Evolutionary conservation across 768 basidiomycete genomes (phyloP).

Genomic region (Lyophyllum semitale): DNA sequence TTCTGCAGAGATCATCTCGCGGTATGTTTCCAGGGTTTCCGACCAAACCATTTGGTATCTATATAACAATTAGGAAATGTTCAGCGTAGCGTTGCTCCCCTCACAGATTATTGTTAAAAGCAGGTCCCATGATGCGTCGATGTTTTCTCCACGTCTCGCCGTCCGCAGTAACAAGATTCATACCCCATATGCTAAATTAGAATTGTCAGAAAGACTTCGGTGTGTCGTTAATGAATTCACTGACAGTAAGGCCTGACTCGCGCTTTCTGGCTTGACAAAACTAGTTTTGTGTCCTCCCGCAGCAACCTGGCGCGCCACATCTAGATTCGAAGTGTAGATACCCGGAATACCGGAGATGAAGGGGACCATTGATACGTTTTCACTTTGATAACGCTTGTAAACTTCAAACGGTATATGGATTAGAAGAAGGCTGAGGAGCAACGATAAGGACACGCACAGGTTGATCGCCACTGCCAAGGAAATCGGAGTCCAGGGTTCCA

Average conservation of each 20-base stretch:
- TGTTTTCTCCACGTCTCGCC: slow-evolving; percentile 48
- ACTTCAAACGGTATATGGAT: slow-evolving; percentile 22
- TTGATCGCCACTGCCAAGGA: slow-evolving; percentile 37
- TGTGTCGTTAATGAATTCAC: slow-evolving; percentile 9
- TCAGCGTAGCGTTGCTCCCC: slow-evolving; percentile 4
- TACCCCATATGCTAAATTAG: slow-evolving; percentile 42
- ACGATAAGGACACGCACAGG: slow-evolving; percentile 25
- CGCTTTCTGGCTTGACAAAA: slow-evolving; percentile 40
- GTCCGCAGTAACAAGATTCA: slow-evolving; percentile 47
- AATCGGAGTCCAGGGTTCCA: slow-evolving; percentile 42
- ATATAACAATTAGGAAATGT: not conserved
- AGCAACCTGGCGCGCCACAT: slow-evolving; percentile 46
- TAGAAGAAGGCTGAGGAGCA: not conserved
- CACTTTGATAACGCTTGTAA: slow-evolving; percentile 35
- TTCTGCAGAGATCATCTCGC: slow-evolving; percentile 33
- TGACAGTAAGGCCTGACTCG: slow-evolving; percentile 33
- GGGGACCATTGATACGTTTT: slow-evolving; percentile 42
- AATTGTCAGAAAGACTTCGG: not conserved
- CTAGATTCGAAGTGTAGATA: slow-evolving; percentile 46
- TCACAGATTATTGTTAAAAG: slow-evolving; percentile 43
- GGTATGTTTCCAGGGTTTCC: slow-evolving; percentile 30
- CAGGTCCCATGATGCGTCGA: slow-evolving; percentile 43
- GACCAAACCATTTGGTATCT: slow-evolving; percentile 39
- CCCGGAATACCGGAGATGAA: slow-evolving; percentile 36
- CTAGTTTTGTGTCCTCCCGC: slow-evolving; percentile 38